Evolutionary conservation across 2,329 filamentous ascomycete genomes (phyloP).

Genomic region (Davidsoniella neocaledoniae): DNA sequence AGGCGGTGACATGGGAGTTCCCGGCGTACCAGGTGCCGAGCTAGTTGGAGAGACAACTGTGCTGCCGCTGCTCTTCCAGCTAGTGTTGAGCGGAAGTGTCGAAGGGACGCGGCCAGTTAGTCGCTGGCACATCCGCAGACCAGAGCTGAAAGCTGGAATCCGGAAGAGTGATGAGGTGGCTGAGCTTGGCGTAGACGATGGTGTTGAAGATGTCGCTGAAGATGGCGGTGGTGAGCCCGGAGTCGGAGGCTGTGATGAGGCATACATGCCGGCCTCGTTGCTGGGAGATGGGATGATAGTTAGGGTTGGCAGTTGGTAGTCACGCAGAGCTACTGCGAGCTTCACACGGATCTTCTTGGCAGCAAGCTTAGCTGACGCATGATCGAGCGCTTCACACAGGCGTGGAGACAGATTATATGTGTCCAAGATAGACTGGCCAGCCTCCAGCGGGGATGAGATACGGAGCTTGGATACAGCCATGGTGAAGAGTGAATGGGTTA

Average conservation of each 20-base stretch:
- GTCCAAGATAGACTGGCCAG: conserved; percentile 42
- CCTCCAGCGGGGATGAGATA: conserved; percentile 48
- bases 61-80: conserved; percentile 1
- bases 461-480: conserved; percentile 33
- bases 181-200: conserved; percentile 7
- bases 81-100: not conserved
- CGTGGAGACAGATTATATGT: conserved; percentile 38
- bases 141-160: conserved; percentile 18
- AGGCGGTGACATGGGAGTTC: conserved; percentile 24
- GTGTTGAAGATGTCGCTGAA: no score
- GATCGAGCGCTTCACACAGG: conserved; percentile 38
- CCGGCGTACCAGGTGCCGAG: conserved; percentile 20
- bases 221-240: conserved; percentile 19
- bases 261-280: conserved; percentile 4
- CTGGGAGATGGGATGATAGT: conserved; percentile 8
- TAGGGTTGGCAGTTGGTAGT: conserved; percentile 31
- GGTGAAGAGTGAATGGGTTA: not conserved
- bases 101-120: conserved; percentile 13
- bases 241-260: conserved; percentile 15
- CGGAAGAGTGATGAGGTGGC: conserved; percentile 19
- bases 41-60: conserved; percentile 13
- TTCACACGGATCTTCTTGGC: conserved; percentile 39
- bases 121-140: conserved; percentile 18
- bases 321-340: conserved; percentile 38
- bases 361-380: conserved; percentile 37